Percentiles rank a stretch among this genome's conserved stretches.
Evolutionary conservation across 2,329 filamentous ascomycete species (phyloP).

Genomic region (Epichloe sibirici): DNA sequence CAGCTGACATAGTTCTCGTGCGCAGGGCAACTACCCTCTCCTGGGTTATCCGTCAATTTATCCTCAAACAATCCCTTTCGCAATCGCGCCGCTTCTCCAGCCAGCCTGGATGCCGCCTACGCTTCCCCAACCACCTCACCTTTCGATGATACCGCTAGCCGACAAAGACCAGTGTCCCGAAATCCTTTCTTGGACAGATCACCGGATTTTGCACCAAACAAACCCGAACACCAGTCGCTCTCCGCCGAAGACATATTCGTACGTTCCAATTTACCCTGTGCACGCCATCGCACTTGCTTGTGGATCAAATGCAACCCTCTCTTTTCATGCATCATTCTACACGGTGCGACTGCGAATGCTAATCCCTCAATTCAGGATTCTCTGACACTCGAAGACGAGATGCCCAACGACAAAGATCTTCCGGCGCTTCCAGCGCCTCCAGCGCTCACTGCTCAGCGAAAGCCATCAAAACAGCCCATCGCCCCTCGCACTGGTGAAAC

Average conservation of each 20-base stretch:
- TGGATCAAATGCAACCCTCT: not conserved
- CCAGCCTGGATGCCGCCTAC: conserved; percentile 22
- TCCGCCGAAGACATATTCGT: conserved; percentile 65
- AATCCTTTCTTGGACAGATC: conserved; percentile 63
- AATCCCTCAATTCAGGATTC: conserved; percentile 41
- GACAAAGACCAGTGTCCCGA: conserved; percentile 49
- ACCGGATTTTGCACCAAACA: conserved; percentile 37
- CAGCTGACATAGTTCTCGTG: conserved; percentile 5
- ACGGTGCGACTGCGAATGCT: not conserved
- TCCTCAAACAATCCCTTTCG: conserved; percentile 76
- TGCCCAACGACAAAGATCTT: conserved; percentile 15
- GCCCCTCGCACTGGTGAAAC: conserved; percentile 27
- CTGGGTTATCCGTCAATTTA: conserved; percentile 50
- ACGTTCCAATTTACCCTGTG: conserved; percentile 29
- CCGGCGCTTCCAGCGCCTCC: conserved; percentile 15
- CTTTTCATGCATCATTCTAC: not conserved
- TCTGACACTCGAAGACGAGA: conserved; percentile 52
- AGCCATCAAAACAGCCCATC: conserved; percentile 18
- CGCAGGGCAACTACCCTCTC: conserved; percentile 11
- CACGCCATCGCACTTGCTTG: not conserved
- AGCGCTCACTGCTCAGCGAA: conserved; percentile 27
- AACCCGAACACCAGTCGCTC: conserved; percentile 33
- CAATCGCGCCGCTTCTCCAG: conserved; percentile 56
- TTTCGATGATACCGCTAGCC: conserved; percentile 42
- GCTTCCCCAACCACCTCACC: conserved; percentile 37